A percentile compares a stretch with the other conserved stretches of the same genome.
These are phyloP conservation scores for Mimosa pudica DNA, from an alignment of 306 rosid species.

Conservation along the genomic window DNA sequence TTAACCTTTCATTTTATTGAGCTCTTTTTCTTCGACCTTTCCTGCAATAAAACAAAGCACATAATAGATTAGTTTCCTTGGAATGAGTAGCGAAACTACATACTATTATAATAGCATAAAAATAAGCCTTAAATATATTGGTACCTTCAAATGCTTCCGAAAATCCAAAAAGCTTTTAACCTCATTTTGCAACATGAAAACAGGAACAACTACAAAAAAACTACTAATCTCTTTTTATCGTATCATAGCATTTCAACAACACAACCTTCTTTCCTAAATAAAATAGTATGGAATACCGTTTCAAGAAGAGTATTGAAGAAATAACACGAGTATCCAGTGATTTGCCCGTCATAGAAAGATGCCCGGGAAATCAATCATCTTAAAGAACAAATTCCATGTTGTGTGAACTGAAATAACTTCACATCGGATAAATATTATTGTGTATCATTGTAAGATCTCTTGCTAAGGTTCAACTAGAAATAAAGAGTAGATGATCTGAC, in stretches of 20 bases:
- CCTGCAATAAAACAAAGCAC: too few relatives aligned
- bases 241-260: constrained; percentile 22
- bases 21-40: too few relatives aligned
- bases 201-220: constrained; percentile 35
- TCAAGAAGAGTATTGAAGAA: constrained; percentile 61
- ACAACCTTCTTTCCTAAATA: constrained; percentile 80
- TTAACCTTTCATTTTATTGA: too few relatives aligned
- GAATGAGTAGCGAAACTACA: too few relatives aligned
- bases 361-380: constrained; percentile 65
- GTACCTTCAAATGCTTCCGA: too few relatives aligned
- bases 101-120: too few relatives aligned
- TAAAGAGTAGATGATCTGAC: constrained; percentile 46
- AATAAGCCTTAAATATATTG: too few relatives aligned
- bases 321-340: constrained; percentile 88
- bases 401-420: constrained; percentile 59
- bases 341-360: constrained; percentile 68
- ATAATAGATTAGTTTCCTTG: too few relatives aligned
- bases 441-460: constrained; percentile 21
- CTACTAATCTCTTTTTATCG: constrained; percentile 5
- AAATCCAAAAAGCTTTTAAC: too few relatives aligned
- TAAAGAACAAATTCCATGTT: constrained; percentile 79
- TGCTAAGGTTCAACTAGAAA: constrained; percentile 35
- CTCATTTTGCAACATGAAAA: too few relatives aligned
- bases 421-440: constrained; percentile 19
- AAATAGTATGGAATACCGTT: constrained; percentile 65